Percentiles rank a stretch among this genome's conserved stretches.
Conservation (phyloP, 441 rosid species). For the Erysimum pusillum region DNA sequence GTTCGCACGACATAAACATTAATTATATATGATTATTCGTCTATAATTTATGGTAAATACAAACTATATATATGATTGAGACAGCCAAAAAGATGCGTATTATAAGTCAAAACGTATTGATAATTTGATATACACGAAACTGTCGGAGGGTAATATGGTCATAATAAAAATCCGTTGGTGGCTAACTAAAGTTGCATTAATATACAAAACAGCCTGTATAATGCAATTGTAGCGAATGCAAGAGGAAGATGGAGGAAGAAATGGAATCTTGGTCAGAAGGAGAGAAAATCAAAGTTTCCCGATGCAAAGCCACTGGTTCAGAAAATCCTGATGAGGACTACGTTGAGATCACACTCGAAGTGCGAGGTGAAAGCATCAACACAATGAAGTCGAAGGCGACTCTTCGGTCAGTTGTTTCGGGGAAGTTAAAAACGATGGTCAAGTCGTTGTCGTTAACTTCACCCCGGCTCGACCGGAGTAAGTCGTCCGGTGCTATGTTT, state of each 20-base stretch:
- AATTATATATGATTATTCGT: background rate
- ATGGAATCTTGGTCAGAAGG: conserved; percentile 32
- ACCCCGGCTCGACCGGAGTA: conserved; percentile 54
- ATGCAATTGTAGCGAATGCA: conserved; percentile 3
- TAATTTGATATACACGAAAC: background rate
- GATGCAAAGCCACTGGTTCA: conserved; percentile 20
- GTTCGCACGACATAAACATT: background rate
- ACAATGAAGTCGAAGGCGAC: conserved; percentile 41
- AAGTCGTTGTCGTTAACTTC: conserved; percentile 46
- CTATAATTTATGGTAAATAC: background rate
- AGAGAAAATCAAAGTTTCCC: conserved; percentile 13
- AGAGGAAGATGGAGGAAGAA: conserved; percentile 22
- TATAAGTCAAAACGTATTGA: background rate
- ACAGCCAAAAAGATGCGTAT: background rate
- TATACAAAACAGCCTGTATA: background rate
- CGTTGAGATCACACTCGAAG: conserved; percentile 66
- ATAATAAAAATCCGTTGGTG: background rate
- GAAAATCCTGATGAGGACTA: background rate
- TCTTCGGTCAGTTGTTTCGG: conserved; percentile 55
- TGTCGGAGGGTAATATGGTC: background rate
- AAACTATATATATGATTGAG: background rate
- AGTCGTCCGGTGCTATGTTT: conserved; percentile 67
- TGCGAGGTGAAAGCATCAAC: conserved; percentile 55
- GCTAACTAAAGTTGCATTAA: background rate
- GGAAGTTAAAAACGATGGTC: conserved; percentile 60